These are phyloP conservation scores for Helotiales sp. DNA, from an alignment of 2,329 filamentous ascomycete genomes.

Conservation along the genomic window DNA sequence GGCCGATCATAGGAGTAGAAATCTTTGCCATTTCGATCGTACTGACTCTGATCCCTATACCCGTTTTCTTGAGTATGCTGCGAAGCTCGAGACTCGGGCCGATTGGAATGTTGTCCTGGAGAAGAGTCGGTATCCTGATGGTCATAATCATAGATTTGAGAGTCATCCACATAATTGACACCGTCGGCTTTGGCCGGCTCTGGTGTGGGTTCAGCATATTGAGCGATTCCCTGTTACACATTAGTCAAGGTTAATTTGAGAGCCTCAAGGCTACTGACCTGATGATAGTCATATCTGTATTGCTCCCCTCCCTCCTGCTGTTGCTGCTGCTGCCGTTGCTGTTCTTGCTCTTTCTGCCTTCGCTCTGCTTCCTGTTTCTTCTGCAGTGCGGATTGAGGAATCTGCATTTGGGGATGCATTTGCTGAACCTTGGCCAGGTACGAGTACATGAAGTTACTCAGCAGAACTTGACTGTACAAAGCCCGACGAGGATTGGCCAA, in stretches of 20 bases:
- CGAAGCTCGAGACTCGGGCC: conserved; percentile 43
- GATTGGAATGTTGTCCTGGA: conserved; percentile 35
- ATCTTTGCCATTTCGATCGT: conserved; percentile 37
- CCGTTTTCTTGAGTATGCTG: conserved; percentile 41
- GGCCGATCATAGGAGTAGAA: conserved; percentile 39
- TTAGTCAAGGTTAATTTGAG: conserved; percentile 23
- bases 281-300: conserved; percentile 46
- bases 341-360: conserved; percentile 49
- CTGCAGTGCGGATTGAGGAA: conserved; percentile 79
- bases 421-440: conserved; percentile 98
- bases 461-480: conserved; percentile 89
- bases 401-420: conserved; percentile 95
- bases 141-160: conserved; percentile 57
- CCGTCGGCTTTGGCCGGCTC: conserved; percentile 44
- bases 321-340: conserved; percentile 41
- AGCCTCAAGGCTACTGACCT: conserved; percentile 33
- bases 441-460: conserved; percentile 99
- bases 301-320: conserved; percentile 40
- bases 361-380: conserved; percentile 66
- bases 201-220: conserved; percentile 44
- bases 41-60: conserved; percentile 41
- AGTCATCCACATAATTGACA: conserved; percentile 52
- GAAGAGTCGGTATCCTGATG: conserved; percentile 45
- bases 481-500: conserved; percentile 94
- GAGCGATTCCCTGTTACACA: conserved; percentile 40